These are phyloP conservation scores for Candida nanaspora DNA, from an alignment of 805 yeast species.

Conservation along the genomic window DNA sequence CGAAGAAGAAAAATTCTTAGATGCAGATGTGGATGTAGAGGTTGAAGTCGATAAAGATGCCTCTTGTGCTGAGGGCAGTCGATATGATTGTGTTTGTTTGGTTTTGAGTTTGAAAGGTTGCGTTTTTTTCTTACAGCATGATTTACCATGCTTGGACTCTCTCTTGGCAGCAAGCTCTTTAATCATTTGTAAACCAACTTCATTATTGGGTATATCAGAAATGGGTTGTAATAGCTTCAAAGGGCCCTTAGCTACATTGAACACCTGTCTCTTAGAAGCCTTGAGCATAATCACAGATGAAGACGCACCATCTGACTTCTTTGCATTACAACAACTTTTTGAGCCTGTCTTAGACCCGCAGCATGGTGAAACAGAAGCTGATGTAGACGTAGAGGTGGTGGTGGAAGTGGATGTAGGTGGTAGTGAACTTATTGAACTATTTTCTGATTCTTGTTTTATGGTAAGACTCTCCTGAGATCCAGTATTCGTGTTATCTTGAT, in stretches of 20 bases:
- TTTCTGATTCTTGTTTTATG: too few species aligned
- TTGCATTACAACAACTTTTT: too few species aligned
- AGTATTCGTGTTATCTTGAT: too few species aligned
- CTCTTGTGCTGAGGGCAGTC: not conserved
- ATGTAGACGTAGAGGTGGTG: too few species aligned
- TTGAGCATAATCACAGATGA: conserved; percentile 21
- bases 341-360: not conserved
- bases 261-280: conserved; percentile 29
- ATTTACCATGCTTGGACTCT: conserved; percentile 10
- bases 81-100: not conserved
- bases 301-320: too few species aligned
- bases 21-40: too few species aligned
- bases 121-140: conserved; percentile 4
- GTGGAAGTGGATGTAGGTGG: too few species aligned
- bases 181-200: conserved; percentile 24
- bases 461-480: too few species aligned
- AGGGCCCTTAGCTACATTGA: conserved; percentile 27
- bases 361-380: not conserved
- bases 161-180: conserved; percentile 12
- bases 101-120: not conserved
- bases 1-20: not conserved
- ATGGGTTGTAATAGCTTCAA: conserved; percentile 27
- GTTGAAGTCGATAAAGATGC: not conserved
- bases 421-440: too few species aligned
- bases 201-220: conserved; percentile 23